Evolutionary conservation across 768 basidiomycete species (phyloP), one percentile per base, ranked within the genome.

Genomic region (Rhizopogon roseolus): DNA sequence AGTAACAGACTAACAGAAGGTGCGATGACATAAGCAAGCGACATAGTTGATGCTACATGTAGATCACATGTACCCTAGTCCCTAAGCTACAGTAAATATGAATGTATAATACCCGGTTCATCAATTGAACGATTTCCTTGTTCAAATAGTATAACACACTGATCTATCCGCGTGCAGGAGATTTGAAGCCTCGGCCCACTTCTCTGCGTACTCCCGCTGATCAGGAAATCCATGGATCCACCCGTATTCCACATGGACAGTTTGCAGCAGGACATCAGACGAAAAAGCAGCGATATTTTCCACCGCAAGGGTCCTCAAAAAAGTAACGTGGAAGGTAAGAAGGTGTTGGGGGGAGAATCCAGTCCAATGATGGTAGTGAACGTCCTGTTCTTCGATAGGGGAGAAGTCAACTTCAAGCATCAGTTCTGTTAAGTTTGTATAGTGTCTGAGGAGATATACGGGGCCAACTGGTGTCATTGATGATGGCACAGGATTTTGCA

Each of bases 281-380:
- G 67, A 39, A 34, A 69, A 69, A 50, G 61, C 61, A 6, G 65
- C 63, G 0, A 69, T 37, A 28, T 54, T 29, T 42, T 52, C 10
- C 10, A 65, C 65, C 41, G 17, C 38, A 17, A 27, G 3, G 52
- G 69, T 65, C 8, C 17, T 6, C 13, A 67, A 67, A 46, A 61
- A 59, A 17, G 34, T 29, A 9, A 53, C 38, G 13, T 63, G 63
- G 19, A 48, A 25, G 8, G 22, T 9, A 10, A 19, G 22, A 48
- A 48, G 46, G 6, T n/a, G 19, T 3, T 1, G 14, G 32, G 36
- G 34, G 19, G 14, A 36, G 14, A 5, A 29, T 0, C 63, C 58
- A 0, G 49, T 40, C 46, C 46, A 48, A 32, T 16, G 3, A 3
- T 48, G 34, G 22, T 3, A 19, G 2, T 36, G 46, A 13, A 5